phyloP scores from a whole-genome alignment of 257 asterid genomes.

The Plectranthus barbatus region DNA sequence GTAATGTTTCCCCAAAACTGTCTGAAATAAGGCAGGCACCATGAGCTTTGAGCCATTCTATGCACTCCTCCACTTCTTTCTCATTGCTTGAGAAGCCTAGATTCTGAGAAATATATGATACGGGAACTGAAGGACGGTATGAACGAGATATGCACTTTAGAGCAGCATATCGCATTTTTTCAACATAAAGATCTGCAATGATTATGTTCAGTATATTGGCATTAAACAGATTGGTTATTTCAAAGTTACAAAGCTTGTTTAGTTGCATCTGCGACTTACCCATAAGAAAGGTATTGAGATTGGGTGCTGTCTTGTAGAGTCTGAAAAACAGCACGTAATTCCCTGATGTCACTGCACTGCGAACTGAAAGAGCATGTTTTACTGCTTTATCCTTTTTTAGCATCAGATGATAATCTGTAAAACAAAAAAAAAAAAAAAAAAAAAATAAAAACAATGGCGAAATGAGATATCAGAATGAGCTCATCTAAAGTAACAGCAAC shows the following conservation, averaged over 20 bases:
- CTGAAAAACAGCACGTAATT: conserved; percentile 83
- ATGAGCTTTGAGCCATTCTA: conserved; percentile 94
- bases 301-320: conserved; percentile 81
- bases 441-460: conserved; percentile 6
- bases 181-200: conserved; percentile 82
- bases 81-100: conserved; percentile 60
- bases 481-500: neutral
- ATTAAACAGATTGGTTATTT: neutral
- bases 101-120: conserved; percentile 66
- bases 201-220: conserved; percentile 1
- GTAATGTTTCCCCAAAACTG: conserved; percentile 58
- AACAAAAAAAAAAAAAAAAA: too few species aligned
- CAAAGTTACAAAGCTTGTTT: too few species aligned
- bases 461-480: neutral
- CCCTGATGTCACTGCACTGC: conserved; percentile 83
- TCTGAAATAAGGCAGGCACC: conserved; percentile 79
- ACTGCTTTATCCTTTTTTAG: conserved; percentile 64
- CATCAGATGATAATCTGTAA: conserved; percentile 63
- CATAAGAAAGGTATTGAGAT: conserved; percentile 76
- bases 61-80: conserved; percentile 68
- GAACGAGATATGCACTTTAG: conserved; percentile 85
- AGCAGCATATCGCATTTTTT: conserved; percentile 95
- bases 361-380: conserved; percentile 89
- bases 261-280: conserved; percentile 36
- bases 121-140: conserved; percentile 91